Base-by-base conservation (phyloP, 352 stramenopile genomes). In the Heterotrichella gracilis region DNA sequence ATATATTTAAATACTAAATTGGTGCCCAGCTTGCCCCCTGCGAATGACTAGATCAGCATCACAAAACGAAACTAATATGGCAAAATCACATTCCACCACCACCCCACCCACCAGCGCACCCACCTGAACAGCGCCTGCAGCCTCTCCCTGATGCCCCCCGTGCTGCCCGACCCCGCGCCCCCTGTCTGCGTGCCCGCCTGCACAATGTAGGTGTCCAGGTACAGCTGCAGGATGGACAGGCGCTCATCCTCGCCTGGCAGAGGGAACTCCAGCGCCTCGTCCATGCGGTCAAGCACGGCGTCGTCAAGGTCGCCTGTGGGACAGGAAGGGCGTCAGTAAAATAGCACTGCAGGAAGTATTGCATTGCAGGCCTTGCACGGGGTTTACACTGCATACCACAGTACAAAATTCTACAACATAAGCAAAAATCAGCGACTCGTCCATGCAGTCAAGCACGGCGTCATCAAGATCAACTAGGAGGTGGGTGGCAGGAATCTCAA, bases 251-350 rank as follows among this genome's bases (percentile, higher is more conserved):
- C 78, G 69, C 82, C 85, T 0, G 92, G 92, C 24, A 98, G 78
- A 14, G 80, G 76, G 73, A 98, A 98, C 77, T 93, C 81, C 24
- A 96, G 87, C 82, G 96, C 95, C 80, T 98, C 92, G 81, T 98
- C 92, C 68, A 96, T 94, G 82, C 92, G 88, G 84, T 98, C 92
- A 79, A 95, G 92, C 74, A 98, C 90, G 53, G 92, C 92, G 79
- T 84, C 91, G 76, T 98, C 92, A 73, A 98, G 96, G 77, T 98
- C 86, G 73, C 93, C n/a, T n/a, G n/a, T n/a, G n/a, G n/a, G n/a
- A n/a, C n/a, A n/a, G n/a, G n/a, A n/a, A n/a, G n/a, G n/a, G n/a
- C n/a, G n/a, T n/a, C n/a, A n/a, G n/a, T n/a, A n/a, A n/a, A n/a
- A n/a, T n/a, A n/a, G n/a, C n/a, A n/a, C n/a, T n/a, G n/a, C n/a